Evolutionary conservation across 768 basidiomycete genomes (phyloP).

Genomic region (Boletus rubroflammeus): DNA sequence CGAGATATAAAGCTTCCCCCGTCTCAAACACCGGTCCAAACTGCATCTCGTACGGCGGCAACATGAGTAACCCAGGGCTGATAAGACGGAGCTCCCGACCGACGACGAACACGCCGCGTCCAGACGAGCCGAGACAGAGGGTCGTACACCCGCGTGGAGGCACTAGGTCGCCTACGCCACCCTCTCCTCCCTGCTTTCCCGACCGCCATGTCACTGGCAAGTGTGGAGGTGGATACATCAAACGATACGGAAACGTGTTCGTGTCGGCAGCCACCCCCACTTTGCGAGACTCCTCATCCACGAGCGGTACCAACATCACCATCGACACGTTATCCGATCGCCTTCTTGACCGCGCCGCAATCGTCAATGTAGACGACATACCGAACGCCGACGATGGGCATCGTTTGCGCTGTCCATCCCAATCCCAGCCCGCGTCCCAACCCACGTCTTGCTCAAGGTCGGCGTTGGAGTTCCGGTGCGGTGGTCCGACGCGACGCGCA

Average conservation of each 20-base stretch:
- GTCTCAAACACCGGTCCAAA: conserved; percentile 26
- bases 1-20: conserved; percentile 16
- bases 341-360: conserved; percentile 21
- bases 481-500: conserved; percentile 2
- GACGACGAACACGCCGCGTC: conserved; percentile 27
- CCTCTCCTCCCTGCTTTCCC: neutral
- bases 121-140: conserved; percentile 25
- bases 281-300: neutral
- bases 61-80: conserved; percentile 21
- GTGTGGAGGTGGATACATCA: conserved; percentile 16
- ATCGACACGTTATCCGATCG: conserved; percentile 13
- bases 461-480: neutral
- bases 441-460: neutral
- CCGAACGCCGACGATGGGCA: neutral
- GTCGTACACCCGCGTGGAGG: conserved; percentile 8
- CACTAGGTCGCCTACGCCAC: neutral
- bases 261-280: neutral
- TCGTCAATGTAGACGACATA: conserved; percentile 21
- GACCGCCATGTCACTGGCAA: neutral
- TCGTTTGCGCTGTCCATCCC: neutral
- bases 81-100: conserved; percentile 24
- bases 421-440: neutral
- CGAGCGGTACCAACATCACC: conserved; percentile 26
- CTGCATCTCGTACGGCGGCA: conserved; percentile 31
- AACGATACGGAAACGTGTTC: conserved; percentile 19